Evolutionary conservation across 1,139 yeast species (phyloP), one percentile per base, ranked within the genome.

Genomic region (Suhomyces guaymorum): DNA sequence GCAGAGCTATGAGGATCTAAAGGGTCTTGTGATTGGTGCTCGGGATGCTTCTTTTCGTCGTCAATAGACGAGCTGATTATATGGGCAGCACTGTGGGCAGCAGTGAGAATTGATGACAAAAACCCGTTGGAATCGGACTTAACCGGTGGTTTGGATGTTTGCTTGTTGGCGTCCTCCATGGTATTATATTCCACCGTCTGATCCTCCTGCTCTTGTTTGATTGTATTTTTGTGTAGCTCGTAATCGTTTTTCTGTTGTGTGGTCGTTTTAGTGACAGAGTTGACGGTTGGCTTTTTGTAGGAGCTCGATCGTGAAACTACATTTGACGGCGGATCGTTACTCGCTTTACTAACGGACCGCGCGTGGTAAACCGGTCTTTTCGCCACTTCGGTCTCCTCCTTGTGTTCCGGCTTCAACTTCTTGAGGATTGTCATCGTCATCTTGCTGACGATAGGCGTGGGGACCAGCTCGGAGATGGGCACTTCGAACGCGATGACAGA

Each of bases 41-140:
- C 31, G 13, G 26, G 12, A 4, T 5, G 24, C 20, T 26, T 30
- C 28, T 36, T 32, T n/a, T 29, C 33, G 14, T 38, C 39, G 28
- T 41, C 47, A 4, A 32, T 26, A 12, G 42, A 30, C 10, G 44
- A 37, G 27, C 17, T 23, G 18, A 41, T 38, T 15, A 49, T 17
- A 8, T 17, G 5, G 19, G 19, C 19, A 8, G 19, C 61, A 37
- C 52, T 53, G 27, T 59, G 61, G 5, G 66, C 66, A 3, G 60
- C 66, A 24, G 47, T 51, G 15, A 61, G 31, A 13, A 62, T 48
- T 7, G 62, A 49, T 2, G 64, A 55, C 15, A 62, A 37, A 26
- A 62, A 50, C 12, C 68, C 52, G 22, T 39, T 46, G 30, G 51
- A 46, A 17, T 46, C 48, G n/a, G 50, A 41, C 27, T 46, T 46